Conservation (phyloP, 768 basidiomycete genomes). For the Trametes sanguinea region DNA sequence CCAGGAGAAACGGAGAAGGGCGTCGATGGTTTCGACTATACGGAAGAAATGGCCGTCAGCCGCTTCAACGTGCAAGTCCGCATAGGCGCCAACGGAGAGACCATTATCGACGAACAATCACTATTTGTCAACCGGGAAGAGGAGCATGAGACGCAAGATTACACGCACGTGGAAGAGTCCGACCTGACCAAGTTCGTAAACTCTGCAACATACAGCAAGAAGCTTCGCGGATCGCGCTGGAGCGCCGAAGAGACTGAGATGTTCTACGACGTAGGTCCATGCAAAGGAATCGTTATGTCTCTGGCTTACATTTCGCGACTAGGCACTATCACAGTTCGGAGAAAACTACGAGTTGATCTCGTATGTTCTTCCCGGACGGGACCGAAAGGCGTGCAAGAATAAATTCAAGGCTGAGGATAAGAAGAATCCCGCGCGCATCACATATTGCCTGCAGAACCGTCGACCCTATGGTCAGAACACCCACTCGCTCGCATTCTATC, state of each 20-base stretch:
- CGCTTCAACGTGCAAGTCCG: constrained; percentile 85
- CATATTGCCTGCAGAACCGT: constrained; percentile 70
- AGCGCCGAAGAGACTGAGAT: constrained; percentile 86
- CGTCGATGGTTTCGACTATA: constrained; percentile 70
- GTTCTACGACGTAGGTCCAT: constrained; percentile 70
- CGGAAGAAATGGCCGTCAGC: constrained; percentile 61
- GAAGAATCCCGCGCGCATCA: constrained; percentile 75
- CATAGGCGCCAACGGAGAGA: constrained; percentile 84
- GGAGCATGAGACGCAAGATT: constrained; percentile 68
- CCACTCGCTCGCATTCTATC: not conserved
- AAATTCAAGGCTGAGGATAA: constrained; percentile 92
- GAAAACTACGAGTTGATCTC: constrained; percentile 94
- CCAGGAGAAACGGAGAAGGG: constrained; percentile 34
- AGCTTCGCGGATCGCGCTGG: constrained; percentile 84
- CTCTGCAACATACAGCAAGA: constrained; percentile 78
- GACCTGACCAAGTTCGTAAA: constrained; percentile 87
- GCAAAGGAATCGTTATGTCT: not conserved
- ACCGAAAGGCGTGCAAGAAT: constrained; percentile 87
- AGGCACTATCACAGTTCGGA: constrained; percentile 90
- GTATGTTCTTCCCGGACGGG: constrained; percentile 79
- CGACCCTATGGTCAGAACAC: constrained; percentile 68
- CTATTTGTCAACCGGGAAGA: constrained; percentile 73
- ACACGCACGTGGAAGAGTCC: constrained; percentile 79
- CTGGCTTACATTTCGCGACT: constrained; percentile 16
- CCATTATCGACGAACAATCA: constrained; percentile 84